Conservation (phyloP, 23 red algal genomes). For the Gracilaria vermiculophylla region DNA sequence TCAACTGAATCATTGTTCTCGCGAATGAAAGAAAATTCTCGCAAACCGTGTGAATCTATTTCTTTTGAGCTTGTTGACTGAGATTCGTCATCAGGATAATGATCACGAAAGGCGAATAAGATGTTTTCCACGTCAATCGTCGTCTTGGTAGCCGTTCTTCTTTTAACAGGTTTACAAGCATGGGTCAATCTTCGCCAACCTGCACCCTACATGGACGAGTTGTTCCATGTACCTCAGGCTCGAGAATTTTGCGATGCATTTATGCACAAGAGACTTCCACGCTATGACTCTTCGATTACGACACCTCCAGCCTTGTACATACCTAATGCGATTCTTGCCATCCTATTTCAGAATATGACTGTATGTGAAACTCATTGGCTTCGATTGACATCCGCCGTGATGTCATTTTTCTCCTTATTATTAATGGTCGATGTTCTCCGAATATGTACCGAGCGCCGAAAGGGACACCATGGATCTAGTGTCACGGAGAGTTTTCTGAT, state of each 20-base stretch:
- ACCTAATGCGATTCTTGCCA: slow-evolving; percentile 26
- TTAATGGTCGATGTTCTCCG: background rate
- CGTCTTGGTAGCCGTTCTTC: background rate
- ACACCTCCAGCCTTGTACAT: slow-evolving; percentile 72
- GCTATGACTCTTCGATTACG: slow-evolving; percentile 53
- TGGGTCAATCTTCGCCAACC: slow-evolving; percentile 65
- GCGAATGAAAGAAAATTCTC: too few species aligned
- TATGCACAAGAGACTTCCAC: background rate
- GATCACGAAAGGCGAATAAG: background rate
- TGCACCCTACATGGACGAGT: slow-evolving; percentile 83
- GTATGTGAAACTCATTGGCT: slow-evolving; percentile 22
- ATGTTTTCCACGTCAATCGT: background rate
- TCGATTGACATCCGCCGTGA: slow-evolving; percentile 21
- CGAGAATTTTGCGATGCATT: slow-evolving; percentile 41
- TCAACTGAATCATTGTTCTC: too few species aligned
- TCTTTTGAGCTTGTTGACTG: too few species aligned
- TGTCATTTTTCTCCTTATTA: background rate
- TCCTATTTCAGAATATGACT: background rate
- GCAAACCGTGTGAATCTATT: too few species aligned
- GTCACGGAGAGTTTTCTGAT: background rate
- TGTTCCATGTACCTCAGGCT: slow-evolving; percentile 79
- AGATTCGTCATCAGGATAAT: too few species aligned
- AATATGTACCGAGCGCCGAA: background rate
- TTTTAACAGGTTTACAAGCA: background rate
- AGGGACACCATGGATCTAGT: too few species aligned